Evolutionary conservation across 148 eudicot species (phyloP).

Genomic region (Rhododendron griersonianum): DNA sequence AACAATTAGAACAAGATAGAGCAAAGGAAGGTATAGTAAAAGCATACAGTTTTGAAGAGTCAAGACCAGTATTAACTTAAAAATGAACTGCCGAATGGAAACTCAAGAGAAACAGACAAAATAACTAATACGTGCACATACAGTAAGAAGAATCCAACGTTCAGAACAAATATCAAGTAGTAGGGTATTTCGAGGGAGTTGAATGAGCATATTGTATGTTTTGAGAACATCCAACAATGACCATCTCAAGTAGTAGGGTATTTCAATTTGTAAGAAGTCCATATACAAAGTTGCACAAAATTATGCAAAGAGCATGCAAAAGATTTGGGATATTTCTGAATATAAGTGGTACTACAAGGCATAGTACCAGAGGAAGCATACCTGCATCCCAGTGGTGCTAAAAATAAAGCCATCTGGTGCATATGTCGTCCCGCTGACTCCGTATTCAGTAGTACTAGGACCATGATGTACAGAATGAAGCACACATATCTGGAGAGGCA

Average conservation of each 20-base stretch:
- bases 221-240: not conserved
- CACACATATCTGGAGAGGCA: conserved; percentile 68
- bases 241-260: not conserved
- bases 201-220: not conserved
- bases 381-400: conserved; percentile 62
- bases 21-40: not conserved
- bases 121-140: no score
- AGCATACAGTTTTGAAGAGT: not conserved
- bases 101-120: not conserved
- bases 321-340: not conserved
- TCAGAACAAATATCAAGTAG: not conserved
- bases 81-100: not conserved
- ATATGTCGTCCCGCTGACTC: conserved; percentile 85
- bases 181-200: not conserved
- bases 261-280: not conserved
- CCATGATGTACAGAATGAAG: conserved; percentile 59
- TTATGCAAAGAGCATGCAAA: not conserved
- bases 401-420: conserved; percentile 89
- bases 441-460: conserved; percentile 59
- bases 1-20: no score
- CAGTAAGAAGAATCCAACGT: not conserved
- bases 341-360: not conserved
- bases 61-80: not conserved
- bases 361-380: conserved; percentile 16
- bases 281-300: not conserved